Percentiles rank a stretch among this genome's conserved stretches.
phyloP scores from a whole-genome alignment of 306 rosid species.

The Nissolia schottii region DNA sequence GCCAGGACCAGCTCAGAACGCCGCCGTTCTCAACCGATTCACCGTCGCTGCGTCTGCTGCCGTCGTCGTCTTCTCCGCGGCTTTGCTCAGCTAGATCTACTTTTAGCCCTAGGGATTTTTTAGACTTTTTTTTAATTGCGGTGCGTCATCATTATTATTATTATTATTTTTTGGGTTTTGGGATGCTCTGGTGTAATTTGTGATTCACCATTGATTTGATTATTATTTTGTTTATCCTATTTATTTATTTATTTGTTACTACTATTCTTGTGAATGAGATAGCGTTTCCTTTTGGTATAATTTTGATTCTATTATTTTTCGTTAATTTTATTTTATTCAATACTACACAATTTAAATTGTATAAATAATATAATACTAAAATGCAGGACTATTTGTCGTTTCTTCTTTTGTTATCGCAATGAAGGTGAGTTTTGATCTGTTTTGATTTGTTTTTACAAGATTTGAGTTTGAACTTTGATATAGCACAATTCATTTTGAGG shows the following conservation, averaged over 20 bases:
- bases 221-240: not conserved
- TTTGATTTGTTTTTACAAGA: too few relatives aligned
- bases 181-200: not conserved
- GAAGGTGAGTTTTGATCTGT: too few relatives aligned
- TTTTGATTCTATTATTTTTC: not conserved
- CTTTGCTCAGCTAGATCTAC: slow-evolving; percentile 14
- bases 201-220: slow-evolving; percentile 19
- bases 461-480: too few relatives aligned
- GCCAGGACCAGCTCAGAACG: slow-evolving; percentile 19
- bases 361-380: too few relatives aligned
- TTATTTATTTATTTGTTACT: not conserved
- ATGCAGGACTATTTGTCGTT: too few relatives aligned
- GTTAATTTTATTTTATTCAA: not conserved
- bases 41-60: slow-evolving; percentile 13
- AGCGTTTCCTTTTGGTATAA: not conserved
- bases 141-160: not conserved
- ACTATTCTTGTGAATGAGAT: not conserved
- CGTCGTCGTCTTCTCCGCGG: not conserved
- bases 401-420: too few relatives aligned
- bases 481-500: too few relatives aligned
- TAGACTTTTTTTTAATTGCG: not conserved
- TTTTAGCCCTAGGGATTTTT: not conserved
- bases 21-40: slow-evolving; percentile 29
- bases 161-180: not conserved
- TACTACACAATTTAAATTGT: too few relatives aligned